phyloP scores from a whole-genome alignment of 345 rosid species.

The Nephelium lappaceum region DNA sequence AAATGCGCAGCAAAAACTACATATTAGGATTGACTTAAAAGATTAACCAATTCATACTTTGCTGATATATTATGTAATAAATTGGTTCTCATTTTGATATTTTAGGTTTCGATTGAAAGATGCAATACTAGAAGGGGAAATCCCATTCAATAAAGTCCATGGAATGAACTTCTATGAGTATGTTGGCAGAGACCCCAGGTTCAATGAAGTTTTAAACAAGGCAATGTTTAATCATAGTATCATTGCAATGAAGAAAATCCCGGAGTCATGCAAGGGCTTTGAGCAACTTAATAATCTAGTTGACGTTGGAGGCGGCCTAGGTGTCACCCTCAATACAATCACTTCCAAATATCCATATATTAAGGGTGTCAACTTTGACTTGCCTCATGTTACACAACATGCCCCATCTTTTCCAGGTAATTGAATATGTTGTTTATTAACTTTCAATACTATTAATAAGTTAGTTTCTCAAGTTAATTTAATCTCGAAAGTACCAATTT shows the following conservation, averaged over 20 bases:
- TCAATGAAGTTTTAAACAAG: not conserved
- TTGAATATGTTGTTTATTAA: no score
- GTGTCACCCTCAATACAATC: not conserved
- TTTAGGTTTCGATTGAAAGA: not conserved
- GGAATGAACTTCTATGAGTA: not conserved
- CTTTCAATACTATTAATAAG: no score
- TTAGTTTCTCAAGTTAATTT: no score
- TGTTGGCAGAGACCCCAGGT: not conserved
- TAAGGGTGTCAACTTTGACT: not conserved
- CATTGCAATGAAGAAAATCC: not conserved
- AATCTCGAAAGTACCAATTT: no score
- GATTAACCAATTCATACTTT: no score
- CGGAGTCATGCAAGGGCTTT: not conserved
- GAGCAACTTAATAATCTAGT: not conserved
- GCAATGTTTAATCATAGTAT: not conserved
- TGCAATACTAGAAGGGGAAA: constrained; percentile 4
- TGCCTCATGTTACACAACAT: not conserved
- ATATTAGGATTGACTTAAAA: not conserved
- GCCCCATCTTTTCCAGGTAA: not conserved
- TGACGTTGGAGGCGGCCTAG: not conserved
- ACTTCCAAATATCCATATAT: not conserved
- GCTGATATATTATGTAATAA: no score
- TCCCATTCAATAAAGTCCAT: not conserved
- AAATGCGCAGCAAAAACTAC: not conserved
- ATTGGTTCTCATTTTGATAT: no score